Evolutionary conservation across 192 early-diverging fungal genomes (phyloP).

Genomic region (Coemansia sp.): DNA sequence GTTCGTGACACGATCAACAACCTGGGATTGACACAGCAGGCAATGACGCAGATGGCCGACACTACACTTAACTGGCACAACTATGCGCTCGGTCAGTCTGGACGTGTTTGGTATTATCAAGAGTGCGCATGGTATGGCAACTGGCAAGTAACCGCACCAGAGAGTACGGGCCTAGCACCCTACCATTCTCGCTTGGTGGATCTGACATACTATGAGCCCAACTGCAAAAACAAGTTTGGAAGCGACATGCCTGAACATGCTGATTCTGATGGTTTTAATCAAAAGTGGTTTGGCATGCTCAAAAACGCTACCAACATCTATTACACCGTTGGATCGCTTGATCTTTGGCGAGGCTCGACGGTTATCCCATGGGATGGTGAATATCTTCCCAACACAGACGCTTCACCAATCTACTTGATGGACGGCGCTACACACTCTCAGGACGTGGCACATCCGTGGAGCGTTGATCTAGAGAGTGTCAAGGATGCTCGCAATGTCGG

Average conservation of each 20-base stretch:
- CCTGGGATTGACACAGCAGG: slow-evolving; percentile 9
- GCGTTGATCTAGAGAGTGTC: slow-evolving; percentile 18
- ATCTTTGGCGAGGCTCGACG: slow-evolving; percentile 25
- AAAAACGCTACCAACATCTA: slow-evolving; percentile 26
- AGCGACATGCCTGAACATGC: slow-evolving; percentile 18
- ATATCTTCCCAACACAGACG: slow-evolving; percentile 18
- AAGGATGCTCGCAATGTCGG: slow-evolving; percentile 17
- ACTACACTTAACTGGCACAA: slow-evolving; percentile 27
- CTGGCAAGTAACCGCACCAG: slow-evolving; percentile 47
- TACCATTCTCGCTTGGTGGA: slow-evolving; percentile 38
- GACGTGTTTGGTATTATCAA: slow-evolving; percentile 57
- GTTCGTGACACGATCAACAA: slow-evolving; percentile 11
- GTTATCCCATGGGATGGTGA: slow-evolving; percentile 17
- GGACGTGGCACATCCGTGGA: slow-evolving; percentile 7
- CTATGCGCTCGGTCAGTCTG: slow-evolving; percentile 31
- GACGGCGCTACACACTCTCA: slow-evolving; percentile 24
- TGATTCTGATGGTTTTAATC: slow-evolving; percentile 21
- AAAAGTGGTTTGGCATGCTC: slow-evolving; percentile 26
- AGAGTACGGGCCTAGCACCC: slow-evolving; percentile 18
- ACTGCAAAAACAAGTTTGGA: slow-evolving; percentile 44
- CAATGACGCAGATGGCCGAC: slow-evolving; percentile 23
- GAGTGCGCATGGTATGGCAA: slow-evolving; percentile 64
- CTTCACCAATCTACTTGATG: slow-evolving; percentile 24
- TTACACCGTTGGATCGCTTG: slow-evolving; percentile 23
- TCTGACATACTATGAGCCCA: slow-evolving; percentile 28